These are phyloP conservation scores for Paspalum notatum DNA, from an alignment of 176 grass and related monocot genomes.

Conservation along the genomic window DNA sequence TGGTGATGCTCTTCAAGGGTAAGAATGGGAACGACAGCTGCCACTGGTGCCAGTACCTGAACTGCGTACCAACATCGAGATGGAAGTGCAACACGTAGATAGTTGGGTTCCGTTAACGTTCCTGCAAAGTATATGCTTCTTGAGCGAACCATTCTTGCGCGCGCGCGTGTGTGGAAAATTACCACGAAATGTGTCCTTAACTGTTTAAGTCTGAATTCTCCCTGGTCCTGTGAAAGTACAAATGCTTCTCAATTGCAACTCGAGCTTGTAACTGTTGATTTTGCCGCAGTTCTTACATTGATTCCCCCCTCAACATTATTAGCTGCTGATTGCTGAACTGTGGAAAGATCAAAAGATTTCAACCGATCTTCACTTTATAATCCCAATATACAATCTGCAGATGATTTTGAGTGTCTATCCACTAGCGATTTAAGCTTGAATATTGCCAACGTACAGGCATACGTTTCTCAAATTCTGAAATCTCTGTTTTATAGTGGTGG, in stretches of 20 bases:
- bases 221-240: not conserved
- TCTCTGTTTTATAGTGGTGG: too few relatives aligned
- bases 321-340: not conserved
- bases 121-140: constrained; percentile 20
- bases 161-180: constrained; percentile 25
- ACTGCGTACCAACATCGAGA: constrained; percentile 84
- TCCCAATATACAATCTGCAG: too few relatives aligned
- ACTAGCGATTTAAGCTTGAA: not conserved
- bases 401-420: not conserved
- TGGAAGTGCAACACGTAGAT: constrained; percentile 74
- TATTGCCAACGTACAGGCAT: too few relatives aligned
- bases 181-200: not conserved
- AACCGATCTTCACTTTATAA: not conserved
- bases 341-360: not conserved
- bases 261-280: constrained; percentile 21
- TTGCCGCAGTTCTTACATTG: not conserved
- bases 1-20: constrained; percentile 89
- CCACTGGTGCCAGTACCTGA: constrained; percentile 90
- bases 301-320: not conserved
- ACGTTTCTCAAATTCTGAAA: too few relatives aligned
- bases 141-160: not conserved
- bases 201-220: not conserved
- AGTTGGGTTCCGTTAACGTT: not conserved
- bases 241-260: not conserved
- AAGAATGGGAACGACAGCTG: constrained; percentile 92